Evolutionary conservation across 805 yeast genomes (phyloP), one percentile per base, ranked within the genome.

Genomic region (Suhomyces canberraensis): DNA sequence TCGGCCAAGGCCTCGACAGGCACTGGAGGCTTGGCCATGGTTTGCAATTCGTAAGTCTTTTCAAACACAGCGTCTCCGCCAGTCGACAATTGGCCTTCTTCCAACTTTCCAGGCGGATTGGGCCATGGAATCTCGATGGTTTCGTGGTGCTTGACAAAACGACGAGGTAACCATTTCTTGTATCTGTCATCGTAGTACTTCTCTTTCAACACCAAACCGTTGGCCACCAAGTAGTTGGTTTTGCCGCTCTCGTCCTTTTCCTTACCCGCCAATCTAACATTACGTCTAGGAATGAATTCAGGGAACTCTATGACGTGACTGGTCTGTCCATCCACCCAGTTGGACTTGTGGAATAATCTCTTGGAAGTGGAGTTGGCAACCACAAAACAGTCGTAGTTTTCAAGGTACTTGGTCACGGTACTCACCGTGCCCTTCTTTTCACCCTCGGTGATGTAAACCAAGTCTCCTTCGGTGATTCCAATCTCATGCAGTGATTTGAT

Each of bases 91-190:
- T 55, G 63, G 34, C 79, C 81, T 46, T 81, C 88, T 44, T 75
- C 76, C 0, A 51, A 47, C 20, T 71, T 78, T 22, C 44, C 41
- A 13, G 66, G 61, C 1, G 93, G 90, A 48, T 76, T 74, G 25
- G 96, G 96, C 95, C 95, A 91, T 36, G 97, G 97, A 34, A 90
- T 80, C 16, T 79, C 76, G 36, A 87, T 66, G 35, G 78, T 74
- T 28, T 75, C 77, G 49, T 83, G 81, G 47, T 84, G 80, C 45
- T 75, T 75, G 17, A 90, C 87, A 48, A 78, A 76, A 60, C 98
- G 78, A 41, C 76, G 77, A 20, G 95, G 95, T 67, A 87, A 63
- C 72, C 82, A 75, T 51, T 71, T 71, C 55, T 81, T 81, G 60
- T 82, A 80, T 47, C 82, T 77, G 30, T 76, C 77, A 54, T 89